Base-by-base conservation (phyloP, 805 yeast species). In the Ogataea sp. region DNA sequence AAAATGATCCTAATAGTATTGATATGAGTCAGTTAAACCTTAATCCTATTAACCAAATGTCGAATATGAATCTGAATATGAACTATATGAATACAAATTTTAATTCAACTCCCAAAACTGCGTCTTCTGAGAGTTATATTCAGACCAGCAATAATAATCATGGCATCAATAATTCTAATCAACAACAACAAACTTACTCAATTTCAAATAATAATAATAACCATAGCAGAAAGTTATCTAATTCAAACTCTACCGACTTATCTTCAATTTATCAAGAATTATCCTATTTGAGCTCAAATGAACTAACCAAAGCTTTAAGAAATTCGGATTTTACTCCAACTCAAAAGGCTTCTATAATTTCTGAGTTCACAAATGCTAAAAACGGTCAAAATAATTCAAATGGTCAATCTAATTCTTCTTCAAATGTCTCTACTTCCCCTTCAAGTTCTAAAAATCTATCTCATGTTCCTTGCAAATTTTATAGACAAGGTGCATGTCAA, bases 401-500 rank as follows among this genome's bases (percentile, higher is more conserved):
- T 32, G 7, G 10, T 55, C 52, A 26, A 7, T 23, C 25, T 7
- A 23, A 23, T 23, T 49, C 56, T 4, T 31, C 52, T 30, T 54
- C 54, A 32, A 53, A 51, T 50, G 45, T 29, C 53, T 46, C 14
- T 10, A 24, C 27, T 24, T 13, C 21, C 6, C 18, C 31, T 18
- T 13, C 53, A 53, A 45, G 42, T 43, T 35, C 37, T 36, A 61
- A 63, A 65, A 87, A 83, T 53, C 71, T 86, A 34, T 80, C 94
- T 35, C 98, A 90, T 60, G 97, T 90, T 24, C 98, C 98, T 3
- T 90, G 98, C 61, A 90, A 90, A 64, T 90, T 90, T 66, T 90
- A 70, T 59, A 70, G 76, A 42, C 96, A 89, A 58, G 97, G 97
- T 1, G 77, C 84, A 15, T 90, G 98, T 59, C 97, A 89, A 60